Base-by-base conservation (phyloP, 108 stramenopile genomes). In the Fragilaria crotonensis region DNA sequence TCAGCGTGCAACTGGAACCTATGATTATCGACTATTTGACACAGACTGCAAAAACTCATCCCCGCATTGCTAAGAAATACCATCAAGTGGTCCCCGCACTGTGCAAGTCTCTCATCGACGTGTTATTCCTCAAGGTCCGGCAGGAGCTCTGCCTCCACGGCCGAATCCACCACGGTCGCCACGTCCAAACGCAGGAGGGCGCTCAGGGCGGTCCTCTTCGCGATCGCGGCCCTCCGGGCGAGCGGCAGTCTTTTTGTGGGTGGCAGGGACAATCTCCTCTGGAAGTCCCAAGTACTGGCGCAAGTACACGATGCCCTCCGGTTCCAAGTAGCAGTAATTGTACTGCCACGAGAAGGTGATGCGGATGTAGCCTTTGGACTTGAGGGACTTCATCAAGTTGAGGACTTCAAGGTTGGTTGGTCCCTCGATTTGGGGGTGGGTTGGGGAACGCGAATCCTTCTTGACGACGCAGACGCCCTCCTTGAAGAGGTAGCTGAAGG, bases 341-440 rank as follows among this genome's bases (percentile, higher is more conserved):
- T 95, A 92, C 68, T 96, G 97, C 97, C 97, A 98, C 54, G 78
- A 88, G 89, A 95, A 98, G 58, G 96, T 98, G 62, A 91, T 68
- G 44, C 85, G 83, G 50, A 97, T 75, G 76, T 73, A 92, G 27
- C 87, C 88, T 48, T 83, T 77, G 49, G 84, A 87, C 57, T 79
- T 73, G 49, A 98, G 78, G 48, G 87, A 89, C 84, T 96, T 97
- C 89, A 98, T 92, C 48, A 97, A 81, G 64, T 79, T 90, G 47
- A 98, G 69, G 33, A 98, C 97, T 60, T 93, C 88, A 64, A 96
- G 79, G 82, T 96, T 96, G 73, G 83, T 72, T 44, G 81, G 77
- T 47, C 93, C 95, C 61, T 89, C 90, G 59, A 96, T 92, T 54
- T 90, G 77, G 64, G 90, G 92, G 59, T 96, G 92, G 54, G 87